Conservation (phyloP, 345 rosid species). For the Lagerstroemia speciosa region DNA sequence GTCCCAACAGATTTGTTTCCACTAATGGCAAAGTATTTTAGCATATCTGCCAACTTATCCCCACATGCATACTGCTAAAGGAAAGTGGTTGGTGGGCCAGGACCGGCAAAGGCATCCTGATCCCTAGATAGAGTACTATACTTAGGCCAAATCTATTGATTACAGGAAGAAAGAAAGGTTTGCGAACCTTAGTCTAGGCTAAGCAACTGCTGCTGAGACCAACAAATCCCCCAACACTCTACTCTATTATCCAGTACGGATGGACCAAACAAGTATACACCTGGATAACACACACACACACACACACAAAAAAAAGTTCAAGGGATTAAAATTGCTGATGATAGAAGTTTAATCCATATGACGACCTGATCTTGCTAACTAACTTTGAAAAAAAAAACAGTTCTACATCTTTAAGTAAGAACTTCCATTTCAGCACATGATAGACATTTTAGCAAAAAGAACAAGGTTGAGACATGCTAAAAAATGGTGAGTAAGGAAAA, state of each 20-base stretch:
- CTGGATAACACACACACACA: neutral
- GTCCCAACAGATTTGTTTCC: conserved; percentile 22
- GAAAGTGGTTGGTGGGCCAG: conserved; percentile 25
- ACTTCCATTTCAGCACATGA: neutral
- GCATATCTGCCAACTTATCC: conserved; percentile 22
- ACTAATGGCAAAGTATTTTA: conserved; percentile 22
- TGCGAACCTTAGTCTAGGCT: neutral
- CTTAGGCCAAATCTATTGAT: neutral
- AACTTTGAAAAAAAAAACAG: neutral
- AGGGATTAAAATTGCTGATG: neutral
- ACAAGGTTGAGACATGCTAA: neutral
- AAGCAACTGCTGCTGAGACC: neutral
- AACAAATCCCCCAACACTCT: neutral
- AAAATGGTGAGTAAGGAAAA: neutral
- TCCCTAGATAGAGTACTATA: neutral
- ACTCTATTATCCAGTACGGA: neutral
- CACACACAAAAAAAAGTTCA: neutral
- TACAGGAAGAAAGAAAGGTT: neutral
- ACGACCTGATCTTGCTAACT: neutral
- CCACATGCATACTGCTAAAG: conserved; percentile 14
- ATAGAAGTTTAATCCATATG: neutral
- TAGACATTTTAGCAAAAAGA: neutral
- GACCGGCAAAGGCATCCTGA: conserved; percentile 4
- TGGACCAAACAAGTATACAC: neutral
- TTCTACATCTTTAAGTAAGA: neutral